These are phyloP conservation scores for Cystofilobasidium macerans DNA, from an alignment of 768 basidiomycete genomes.

Conservation along the genomic window DNA sequence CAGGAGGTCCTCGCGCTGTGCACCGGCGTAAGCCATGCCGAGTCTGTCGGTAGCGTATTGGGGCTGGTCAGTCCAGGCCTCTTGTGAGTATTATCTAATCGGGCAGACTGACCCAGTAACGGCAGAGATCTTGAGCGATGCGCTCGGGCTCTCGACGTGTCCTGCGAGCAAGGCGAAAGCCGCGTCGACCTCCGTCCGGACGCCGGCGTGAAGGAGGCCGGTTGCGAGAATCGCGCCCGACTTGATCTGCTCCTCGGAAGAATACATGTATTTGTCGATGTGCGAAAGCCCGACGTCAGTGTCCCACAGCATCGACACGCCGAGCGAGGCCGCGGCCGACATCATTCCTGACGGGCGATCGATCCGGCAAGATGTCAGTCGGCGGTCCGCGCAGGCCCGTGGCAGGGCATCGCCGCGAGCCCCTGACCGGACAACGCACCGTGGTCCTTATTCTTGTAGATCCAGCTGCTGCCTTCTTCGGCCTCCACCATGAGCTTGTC, in stretches of 20 bases:
- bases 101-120: conserved; percentile 52
- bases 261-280: conserved; percentile 96
- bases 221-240: conserved; percentile 91
- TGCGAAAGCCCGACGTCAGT: conserved; percentile 85
- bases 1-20: conserved; percentile 75
- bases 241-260: conserved; percentile 92
- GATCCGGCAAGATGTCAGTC: too few species aligned
- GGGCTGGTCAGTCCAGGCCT: neutral
- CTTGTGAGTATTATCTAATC: too few species aligned
- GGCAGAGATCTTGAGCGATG: conserved; percentile 70
- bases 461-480: conserved; percentile 93
- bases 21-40: conserved; percentile 88
- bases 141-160: conserved; percentile 75
- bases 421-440: conserved; percentile 44
- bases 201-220: conserved; percentile 77
- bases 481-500: conserved; percentile 97
- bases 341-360: conserved; percentile 60
- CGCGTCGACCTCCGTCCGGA: conserved; percentile 85
- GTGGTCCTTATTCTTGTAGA: conserved; percentile 99
- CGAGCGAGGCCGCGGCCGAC: conserved; percentile 88
- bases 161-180: conserved; percentile 82
- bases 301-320: conserved; percentile 89
- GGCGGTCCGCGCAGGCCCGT: too few species aligned
- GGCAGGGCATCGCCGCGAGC: too few species aligned
- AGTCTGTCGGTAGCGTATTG: conserved; percentile 43